Base-by-base conservation (phyloP, 2,329 filamentous ascomycete genomes). In the Sporothrix dimorphospora region DNA sequence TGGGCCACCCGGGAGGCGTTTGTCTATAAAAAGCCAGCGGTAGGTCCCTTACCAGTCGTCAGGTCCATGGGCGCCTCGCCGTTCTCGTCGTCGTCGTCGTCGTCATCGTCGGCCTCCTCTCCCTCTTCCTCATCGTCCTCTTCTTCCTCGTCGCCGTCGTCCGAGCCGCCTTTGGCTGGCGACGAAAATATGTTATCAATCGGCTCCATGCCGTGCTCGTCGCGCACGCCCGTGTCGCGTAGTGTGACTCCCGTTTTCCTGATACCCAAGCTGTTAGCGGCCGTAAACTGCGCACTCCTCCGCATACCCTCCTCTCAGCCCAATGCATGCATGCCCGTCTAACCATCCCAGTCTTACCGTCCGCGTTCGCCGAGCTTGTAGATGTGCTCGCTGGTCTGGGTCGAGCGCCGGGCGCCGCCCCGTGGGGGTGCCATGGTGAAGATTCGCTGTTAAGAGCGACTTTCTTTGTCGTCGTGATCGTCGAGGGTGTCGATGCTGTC, bases 201-300 rank as follows among this genome's bases (percentile, higher is more conserved):
- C 47, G 93, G 91, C 80, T 98, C 94, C 84, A 99, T 90, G 81
- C 95, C 96, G 85, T 97, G 86, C 80, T 97, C 94, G 82, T 98
- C 95, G 82, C 94, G 92, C 73, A 90, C 85, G 69, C 93, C 93
- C 71, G 85, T 89, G 78, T 97, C 93, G 77, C 90, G 89, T 42
- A 98, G 82, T 0, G 90, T 92, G 34, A 97, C 88, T 59, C 96
- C 96, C 0, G 96, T 99, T 87, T 97, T 97, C 77, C 95, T 98
- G 76, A 27, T 49, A 1, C 9, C 5, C 55, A 24, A 6, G 16
- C 21, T 30, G 57, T 70, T 30, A 72, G 59, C 61, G 1, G 19
- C 38, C 21, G 34, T 40, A 9, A 12, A 19, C 24, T 19, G 27
- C 14, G 11, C 3, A 3, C 34, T 45, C 19, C 12, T 38, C 19